Base-by-base conservation (phyloP, 192 early-diverging fungal genomes). In the Backusella tuberculispora region DNA sequence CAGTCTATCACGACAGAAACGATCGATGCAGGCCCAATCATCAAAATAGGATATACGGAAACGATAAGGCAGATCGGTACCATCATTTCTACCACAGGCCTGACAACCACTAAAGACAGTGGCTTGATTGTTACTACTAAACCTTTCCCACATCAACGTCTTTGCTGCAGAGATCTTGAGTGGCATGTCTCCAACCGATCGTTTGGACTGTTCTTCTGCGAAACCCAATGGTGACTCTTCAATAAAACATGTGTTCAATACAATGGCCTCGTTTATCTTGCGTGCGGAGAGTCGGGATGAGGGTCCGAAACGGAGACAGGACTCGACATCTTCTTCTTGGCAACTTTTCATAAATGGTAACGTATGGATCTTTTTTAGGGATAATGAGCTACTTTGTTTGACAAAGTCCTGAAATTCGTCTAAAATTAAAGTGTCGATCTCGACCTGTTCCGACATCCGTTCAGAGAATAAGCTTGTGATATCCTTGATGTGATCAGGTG, bases 291-390 rank as follows among this genome's bases (percentile, higher is more conserved):
- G 91, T 29, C 95, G 89, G 41, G 98, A 94, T 46, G 92, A 92
- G 37, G 91, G 90, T 14, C 97, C 96, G 81, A 99, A 98, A 26
- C 97, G 89, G 74, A 99, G 85, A 78, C 96, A 98, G 1, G 96
- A 93, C 74, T 93, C 92, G 9, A 99, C 86, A 77, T 98, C 97
- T 72, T 98, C 97, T 37, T 91, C 90, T 50, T 95, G 85, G 42
- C 92, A 91, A 74, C 95, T 92, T 44, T 91, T 90, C 90, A 99
- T 94, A 80, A 96, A 99, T 0, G 87, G 84, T 45, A 94, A 77
- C 38, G 81, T 90, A 72, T 92, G 90, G 63, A 98, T 87, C 73
- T 94, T 97, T 64, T 84, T 85, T 12, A 93, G 78, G 45, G 91
- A 92, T 10, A 90, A 74, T 6, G 85, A 82, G 70, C 92, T 82